phyloP scores from a whole-genome alignment of 352 stramenopile genomes.

The Phytopythium oedochilum region DNA sequence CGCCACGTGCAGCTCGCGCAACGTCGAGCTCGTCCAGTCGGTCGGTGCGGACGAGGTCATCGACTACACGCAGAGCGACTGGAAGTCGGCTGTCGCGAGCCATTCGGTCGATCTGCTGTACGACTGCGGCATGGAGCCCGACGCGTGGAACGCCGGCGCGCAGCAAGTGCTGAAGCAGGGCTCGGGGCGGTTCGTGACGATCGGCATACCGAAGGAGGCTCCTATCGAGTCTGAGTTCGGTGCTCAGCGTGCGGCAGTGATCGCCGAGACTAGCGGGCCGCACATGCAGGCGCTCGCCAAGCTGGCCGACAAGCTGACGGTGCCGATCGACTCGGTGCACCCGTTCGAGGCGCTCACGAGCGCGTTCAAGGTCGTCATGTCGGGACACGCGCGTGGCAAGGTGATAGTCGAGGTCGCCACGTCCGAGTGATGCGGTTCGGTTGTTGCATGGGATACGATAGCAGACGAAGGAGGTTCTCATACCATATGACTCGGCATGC shows the following conservation, averaged over 20 bases:
- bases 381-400: not conserved
- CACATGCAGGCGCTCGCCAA: slow-evolving; percentile 30
- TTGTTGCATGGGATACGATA: no score
- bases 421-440: not conserved
- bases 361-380: not conserved
- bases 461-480: no score
- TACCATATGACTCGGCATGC: not conserved
- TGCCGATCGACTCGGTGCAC: slow-evolving; percentile 1
- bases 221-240: slow-evolving; percentile 45
- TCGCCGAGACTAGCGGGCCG: slow-evolving; percentile 8
- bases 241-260: slow-evolving; percentile 18
- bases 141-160: slow-evolving; percentile 25
- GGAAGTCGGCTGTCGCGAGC: slow-evolving; percentile 21
- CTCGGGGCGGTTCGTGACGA: slow-evolving; percentile 32
- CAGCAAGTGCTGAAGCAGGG: slow-evolving; percentile 33
- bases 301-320: slow-evolving; percentile 9
- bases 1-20: slow-evolving; percentile 23
- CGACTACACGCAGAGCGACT: slow-evolving; percentile 50
- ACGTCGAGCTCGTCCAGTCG: slow-evolving; percentile 32
- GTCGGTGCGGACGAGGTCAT: slow-evolving; percentile 46
- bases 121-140: slow-evolving; percentile 20
- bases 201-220: slow-evolving; percentile 20
- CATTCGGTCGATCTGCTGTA: slow-evolving; percentile 33
- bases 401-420: not conserved
- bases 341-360: not conserved